Percentiles rank a stretch among this genome's conserved stretches.
Evolutionary conservation across 345 rosid genomes (phyloP).

Genomic region (Brassica cretica): DNA sequence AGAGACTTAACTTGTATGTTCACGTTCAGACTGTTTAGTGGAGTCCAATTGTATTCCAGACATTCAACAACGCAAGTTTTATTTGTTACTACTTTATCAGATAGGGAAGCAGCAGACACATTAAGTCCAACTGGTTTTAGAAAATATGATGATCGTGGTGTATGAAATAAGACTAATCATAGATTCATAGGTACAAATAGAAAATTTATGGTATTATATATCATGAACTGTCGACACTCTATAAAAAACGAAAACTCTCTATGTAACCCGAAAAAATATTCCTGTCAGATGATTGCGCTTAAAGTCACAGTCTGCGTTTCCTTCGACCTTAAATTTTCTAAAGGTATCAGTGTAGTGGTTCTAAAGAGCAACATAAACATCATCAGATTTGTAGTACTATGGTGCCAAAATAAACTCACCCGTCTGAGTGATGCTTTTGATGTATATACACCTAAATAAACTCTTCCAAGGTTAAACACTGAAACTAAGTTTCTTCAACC

Average conservation of each 20-base stretch:
- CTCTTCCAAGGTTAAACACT: neutral
- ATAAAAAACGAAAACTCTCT: neutral
- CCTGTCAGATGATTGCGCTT: neutral
- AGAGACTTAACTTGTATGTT: neutral
- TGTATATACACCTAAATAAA: neutral
- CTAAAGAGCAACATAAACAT: neutral
- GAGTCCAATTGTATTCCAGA: neutral
- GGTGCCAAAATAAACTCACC: conserved; percentile 22
- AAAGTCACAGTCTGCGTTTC: neutral
- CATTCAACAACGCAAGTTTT: too few relatives aligned
- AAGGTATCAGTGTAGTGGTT: neutral
- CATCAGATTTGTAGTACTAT: neutral
- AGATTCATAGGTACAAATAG: too few relatives aligned
- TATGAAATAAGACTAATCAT: too few relatives aligned
- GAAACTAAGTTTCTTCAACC: conserved; percentile 7
- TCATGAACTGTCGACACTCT: neutral
- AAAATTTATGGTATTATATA: neutral
- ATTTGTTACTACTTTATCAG: too few relatives aligned
- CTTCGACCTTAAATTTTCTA: neutral
- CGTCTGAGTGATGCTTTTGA: neutral
- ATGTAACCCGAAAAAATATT: neutral
- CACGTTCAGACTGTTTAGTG: neutral
- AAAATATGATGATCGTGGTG: too few relatives aligned
- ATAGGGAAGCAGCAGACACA: too few relatives aligned
- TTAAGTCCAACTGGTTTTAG: too few relatives aligned